phyloP scores from a whole-genome alignment of 768 basidiomycete genomes.

The Omphalotus guepiniiformis region DNA sequence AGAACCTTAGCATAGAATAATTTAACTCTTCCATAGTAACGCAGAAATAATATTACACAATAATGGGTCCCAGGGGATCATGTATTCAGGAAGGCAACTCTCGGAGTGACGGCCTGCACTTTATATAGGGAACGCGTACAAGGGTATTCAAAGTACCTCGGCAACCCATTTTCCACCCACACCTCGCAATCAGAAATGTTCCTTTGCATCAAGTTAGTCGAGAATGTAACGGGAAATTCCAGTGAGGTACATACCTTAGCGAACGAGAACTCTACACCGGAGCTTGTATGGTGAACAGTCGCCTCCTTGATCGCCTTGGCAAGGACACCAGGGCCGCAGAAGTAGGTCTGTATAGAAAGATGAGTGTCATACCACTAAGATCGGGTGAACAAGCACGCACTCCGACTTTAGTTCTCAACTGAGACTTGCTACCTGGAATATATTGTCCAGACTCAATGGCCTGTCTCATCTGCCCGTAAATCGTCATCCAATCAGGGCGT shows the following conservation, averaged over 20 bases:
- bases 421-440: constrained; percentile 71
- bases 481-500: constrained; percentile 83
- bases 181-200: constrained; percentile 58
- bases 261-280: constrained; percentile 70
- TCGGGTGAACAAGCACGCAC: constrained; percentile 39
- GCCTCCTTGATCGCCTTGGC: constrained; percentile 77
- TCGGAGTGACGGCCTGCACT: too few species aligned
- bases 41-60: too few species aligned
- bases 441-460: constrained; percentile 83
- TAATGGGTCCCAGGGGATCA: too few species aligned
- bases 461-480: constrained; percentile 70
- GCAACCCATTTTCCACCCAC: too few species aligned
- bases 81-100: too few species aligned
- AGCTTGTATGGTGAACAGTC: constrained; percentile 47
- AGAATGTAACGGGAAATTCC: constrained; percentile 1
- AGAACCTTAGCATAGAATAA: too few species aligned
- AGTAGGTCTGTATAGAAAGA: constrained; percentile 59
- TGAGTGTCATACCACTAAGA: neutral
- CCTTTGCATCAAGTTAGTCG: constrained; percentile 30
- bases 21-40: too few species aligned
- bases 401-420: constrained; percentile 79
- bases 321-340: constrained; percentile 77
- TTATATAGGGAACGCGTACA: too few species aligned
- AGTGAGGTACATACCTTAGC: constrained; percentile 52
- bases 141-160: too few species aligned